Conservation (phyloP, 2,329 filamentous ascomycete species). For the Claviceps capensis region DNA sequence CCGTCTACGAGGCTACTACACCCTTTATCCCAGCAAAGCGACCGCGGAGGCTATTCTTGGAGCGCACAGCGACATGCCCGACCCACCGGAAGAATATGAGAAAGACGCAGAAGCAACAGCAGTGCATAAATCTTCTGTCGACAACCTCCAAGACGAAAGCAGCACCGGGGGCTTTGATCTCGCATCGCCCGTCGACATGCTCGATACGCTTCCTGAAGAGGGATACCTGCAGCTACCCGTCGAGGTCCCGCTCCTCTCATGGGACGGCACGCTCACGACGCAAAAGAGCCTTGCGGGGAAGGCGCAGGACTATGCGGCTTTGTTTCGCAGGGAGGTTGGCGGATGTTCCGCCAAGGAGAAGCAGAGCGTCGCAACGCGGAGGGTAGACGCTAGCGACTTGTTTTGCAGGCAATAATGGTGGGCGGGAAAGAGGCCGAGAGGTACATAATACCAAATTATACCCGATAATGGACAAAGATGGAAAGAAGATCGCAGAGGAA, state of each 20-base stretch:
- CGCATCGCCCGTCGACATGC: constrained; percentile 27
- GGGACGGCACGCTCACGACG: constrained; percentile 41
- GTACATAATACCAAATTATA: too few species aligned
- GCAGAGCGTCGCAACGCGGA: constrained; percentile 9
- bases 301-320: constrained; percentile 37
- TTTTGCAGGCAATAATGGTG: constrained; percentile 41
- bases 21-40: constrained; percentile 59
- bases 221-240: constrained; percentile 30
- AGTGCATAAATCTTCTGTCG: constrained; percentile 8
- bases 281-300: constrained; percentile 26
- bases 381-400: constrained; percentile 40
- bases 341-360: constrained; percentile 36
- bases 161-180: constrained; percentile 25
- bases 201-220: constrained; percentile 33
- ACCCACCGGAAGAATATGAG: constrained; percentile 55
- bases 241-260: constrained; percentile 46
- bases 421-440: background rate
- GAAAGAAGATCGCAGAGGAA: too few species aligned
- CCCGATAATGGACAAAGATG: too few species aligned
- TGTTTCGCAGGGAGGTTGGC: constrained; percentile 54
- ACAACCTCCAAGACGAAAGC: constrained; percentile 16
- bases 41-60: constrained; percentile 46
- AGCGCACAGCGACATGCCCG: constrained; percentile 63
- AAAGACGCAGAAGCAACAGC: constrained; percentile 5
- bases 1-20: constrained; percentile 61